Evolutionary conservation across 1,139 yeast genomes (phyloP), one percentile per base, ranked within the genome.

Genomic region (Suhomyces guaymorum): DNA sequence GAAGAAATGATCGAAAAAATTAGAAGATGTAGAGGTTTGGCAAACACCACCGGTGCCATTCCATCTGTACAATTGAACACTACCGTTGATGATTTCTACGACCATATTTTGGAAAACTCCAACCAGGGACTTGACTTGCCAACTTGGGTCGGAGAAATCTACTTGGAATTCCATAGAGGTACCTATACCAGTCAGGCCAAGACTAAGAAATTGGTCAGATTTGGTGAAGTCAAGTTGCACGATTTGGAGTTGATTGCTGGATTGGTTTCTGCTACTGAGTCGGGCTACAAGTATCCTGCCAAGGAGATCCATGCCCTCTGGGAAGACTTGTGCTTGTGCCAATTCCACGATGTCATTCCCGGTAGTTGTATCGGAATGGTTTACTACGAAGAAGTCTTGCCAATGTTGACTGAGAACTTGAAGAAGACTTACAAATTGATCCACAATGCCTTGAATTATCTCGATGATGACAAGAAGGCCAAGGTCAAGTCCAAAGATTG

Each of bases 291-390:
- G 41, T 92, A 90, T 54, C 97, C 97, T 2, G 68, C 73, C 16
- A 63, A 73, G 33, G 75, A 80, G 41, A 73, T 92, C 35, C 80
- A 80, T 45, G 73, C 63, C 1, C 61, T 89, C 39, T 92, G 97
- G 97, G 94, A 88, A 59, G 82, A 86, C 56, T 78, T 90, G 24
- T 79, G 90, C 46, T 68, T 92, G 43, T 89, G 96, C 57, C 97
- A 92, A 57, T 92, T 92, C 66, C 98, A 92, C 58, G 97, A 92
- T 64, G 97, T 92, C 11, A 71, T 92, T 39, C 97, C 98, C 5
- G 98, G 98, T 2, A 83, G 96, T 16, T 87, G 96, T 61, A 92
- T 92, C 52, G 96, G 89, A 42, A 81, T 87, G 82, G 96, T 92
- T 15, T 92, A 92, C 59, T 78, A 78, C 41, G 89, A 88, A 43